Evolutionary conservation across 768 basidiomycete species (phyloP), one percentile per base, ranked within the genome.

Genomic region (Leccinum variicolor): DNA sequence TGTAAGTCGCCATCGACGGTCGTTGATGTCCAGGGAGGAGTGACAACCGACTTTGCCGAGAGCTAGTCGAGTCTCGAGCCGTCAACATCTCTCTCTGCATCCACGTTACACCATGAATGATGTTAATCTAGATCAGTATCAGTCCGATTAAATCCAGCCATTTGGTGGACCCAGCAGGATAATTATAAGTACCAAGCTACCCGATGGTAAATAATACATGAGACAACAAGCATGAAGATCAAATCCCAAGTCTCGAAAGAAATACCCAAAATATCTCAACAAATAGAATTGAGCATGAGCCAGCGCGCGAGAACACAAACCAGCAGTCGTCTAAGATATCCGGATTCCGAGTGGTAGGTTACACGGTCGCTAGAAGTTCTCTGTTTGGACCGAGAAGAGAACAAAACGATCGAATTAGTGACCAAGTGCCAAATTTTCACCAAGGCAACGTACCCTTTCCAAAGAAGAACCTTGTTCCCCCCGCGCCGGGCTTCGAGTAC

Each of bases 381-480:
- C 67, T 68, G 59, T 57, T 25, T 10, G 28, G 31, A 6, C 15
- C 53, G 9, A 26, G 5, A 2, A 25, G 15, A 36, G 39, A 46
- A 41, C 39, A n/a, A 10, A 59, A 57, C 13, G 3, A 43, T 28
- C 21, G 0, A 33, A 54, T 68, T 17, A 69, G 52, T 1, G 13
- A 50, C 29, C 11, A 6, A 26, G 23, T 26, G 6, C 53, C 34
- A 10, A 28, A 8, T 39, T 33, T 7, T 10, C 6, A 13, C 54
- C 31, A 31, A 56, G 31, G 28, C 14, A 49, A 70, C 84, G 36
- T 61, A 88, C 89, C 93, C 73, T 95, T 95, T 49, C 92, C 91
- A 62, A 88, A 96, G 81, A 90, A 90, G 82, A 95, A 96, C 54
- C 88, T 77, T 1, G 90, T 89, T n/a, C 84, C 83, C 33, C 82